phyloP scores from a whole-genome alignment of 805 yeast species.

The Candida adriatica region DNA sequence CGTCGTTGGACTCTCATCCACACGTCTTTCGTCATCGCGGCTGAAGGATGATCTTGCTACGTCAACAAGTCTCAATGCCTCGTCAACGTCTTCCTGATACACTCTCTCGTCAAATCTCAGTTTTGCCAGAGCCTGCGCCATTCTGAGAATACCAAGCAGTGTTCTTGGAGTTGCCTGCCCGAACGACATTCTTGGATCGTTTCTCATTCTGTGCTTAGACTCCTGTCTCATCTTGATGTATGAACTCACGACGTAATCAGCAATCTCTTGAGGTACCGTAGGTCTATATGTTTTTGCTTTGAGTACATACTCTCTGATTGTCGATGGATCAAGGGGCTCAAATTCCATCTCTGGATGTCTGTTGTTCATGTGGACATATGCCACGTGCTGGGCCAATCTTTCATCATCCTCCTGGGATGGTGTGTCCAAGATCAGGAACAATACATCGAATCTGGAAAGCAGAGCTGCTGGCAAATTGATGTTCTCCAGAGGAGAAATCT shows the following conservation, averaged over 20 bases:
- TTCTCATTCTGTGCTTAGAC: slow-evolving; percentile 66
- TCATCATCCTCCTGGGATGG: slow-evolving; percentile 79
- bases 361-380: slow-evolving; percentile 92
- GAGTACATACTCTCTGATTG: slow-evolving; percentile 83
- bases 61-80: slow-evolving; percentile 79
- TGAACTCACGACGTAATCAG: slow-evolving; percentile 77
- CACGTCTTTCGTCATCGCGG: slow-evolving; percentile 42
- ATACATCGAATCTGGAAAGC: slow-evolving; percentile 86
- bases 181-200: slow-evolving; percentile 62
- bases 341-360: slow-evolving; percentile 73
- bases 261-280: slow-evolving; percentile 72
- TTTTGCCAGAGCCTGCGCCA: slow-evolving; percentile 92
- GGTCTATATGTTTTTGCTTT: slow-evolving; percentile 84
- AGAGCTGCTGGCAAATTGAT: slow-evolving; percentile 96
- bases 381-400: slow-evolving; percentile 85
- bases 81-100: slow-evolving; percentile 80
- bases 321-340: slow-evolving; percentile 69
- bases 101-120: slow-evolving; percentile 74
- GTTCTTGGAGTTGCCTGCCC: slow-evolving; percentile 96
- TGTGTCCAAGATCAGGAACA: slow-evolving; percentile 79
- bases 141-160: slow-evolving; percentile 78
- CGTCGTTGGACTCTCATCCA: slow-evolving; percentile 62
- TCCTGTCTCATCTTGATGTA: slow-evolving; percentile 93
- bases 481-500: slow-evolving; percentile 86
- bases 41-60: slow-evolving; percentile 79